Conservation (phyloP, 2,329 filamentous ascomycete genomes). For the Sporothrix pseudoabietina region DNA sequence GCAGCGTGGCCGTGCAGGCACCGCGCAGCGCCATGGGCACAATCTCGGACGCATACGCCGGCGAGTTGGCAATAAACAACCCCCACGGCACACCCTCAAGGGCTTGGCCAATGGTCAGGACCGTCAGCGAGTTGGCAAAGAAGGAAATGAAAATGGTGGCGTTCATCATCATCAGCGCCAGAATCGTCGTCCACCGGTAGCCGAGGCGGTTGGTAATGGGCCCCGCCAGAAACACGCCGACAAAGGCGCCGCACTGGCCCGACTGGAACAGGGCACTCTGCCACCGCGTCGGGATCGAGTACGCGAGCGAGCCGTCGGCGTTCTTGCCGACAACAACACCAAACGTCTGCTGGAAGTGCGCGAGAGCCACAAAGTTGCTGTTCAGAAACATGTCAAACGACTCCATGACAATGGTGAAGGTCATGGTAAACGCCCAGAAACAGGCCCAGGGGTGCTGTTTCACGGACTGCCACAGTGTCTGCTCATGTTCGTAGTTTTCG, state of each 20-base stretch:
- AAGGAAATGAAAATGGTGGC: conserved; percentile 58
- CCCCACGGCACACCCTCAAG: conserved; percentile 66
- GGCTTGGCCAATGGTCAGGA: conserved; percentile 49
- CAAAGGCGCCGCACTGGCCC: conserved; percentile 60
- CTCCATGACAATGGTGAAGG: conserved; percentile 58
- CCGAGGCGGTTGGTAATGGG: conserved; percentile 60
- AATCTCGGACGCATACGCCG: conserved; percentile 64
- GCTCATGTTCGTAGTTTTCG: conserved; percentile 48
- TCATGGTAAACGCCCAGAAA: conserved; percentile 46
- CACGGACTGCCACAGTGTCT: conserved; percentile 42
- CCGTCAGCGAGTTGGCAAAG: conserved; percentile 53
- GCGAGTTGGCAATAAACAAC: conserved; percentile 66
- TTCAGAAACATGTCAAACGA: conserved; percentile 65
- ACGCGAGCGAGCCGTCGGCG: conserved; percentile 24
- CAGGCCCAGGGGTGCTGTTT: conserved; percentile 43
- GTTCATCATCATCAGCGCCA: conserved; percentile 59
- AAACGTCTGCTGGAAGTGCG: conserved; percentile 50
- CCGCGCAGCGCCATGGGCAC: conserved; percentile 60
- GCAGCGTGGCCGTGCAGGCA: conserved; percentile 62
- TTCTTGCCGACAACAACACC: conserved; percentile 45
- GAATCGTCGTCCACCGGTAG: conserved; percentile 61
- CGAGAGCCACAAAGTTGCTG: conserved; percentile 59
- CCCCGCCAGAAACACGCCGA: conserved; percentile 61
- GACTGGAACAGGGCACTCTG: conserved; percentile 59
- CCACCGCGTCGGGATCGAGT: conserved; percentile 56